phyloP scores from a whole-genome alignment of 441 rosid species.

The Sinapis alba region DNA sequence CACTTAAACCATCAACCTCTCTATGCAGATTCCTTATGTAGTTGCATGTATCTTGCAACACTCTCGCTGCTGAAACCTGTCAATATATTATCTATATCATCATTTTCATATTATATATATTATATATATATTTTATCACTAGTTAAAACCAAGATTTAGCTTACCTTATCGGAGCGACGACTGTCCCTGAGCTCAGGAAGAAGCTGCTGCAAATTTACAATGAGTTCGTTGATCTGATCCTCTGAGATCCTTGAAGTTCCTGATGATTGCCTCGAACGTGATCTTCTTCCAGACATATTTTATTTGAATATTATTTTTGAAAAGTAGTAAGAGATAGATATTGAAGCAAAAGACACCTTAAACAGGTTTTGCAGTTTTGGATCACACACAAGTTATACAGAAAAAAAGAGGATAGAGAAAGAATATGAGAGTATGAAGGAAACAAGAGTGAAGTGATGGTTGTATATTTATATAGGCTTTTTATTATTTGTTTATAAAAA shows the following conservation, averaged over 20 bases:
- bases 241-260: slow-evolving; percentile 77
- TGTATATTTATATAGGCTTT: slow-evolving; percentile 35
- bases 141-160: slow-evolving; percentile 1
- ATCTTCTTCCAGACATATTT: slow-evolving; percentile 84
- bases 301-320: neutral
- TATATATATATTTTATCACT: neutral
- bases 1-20: slow-evolving; percentile 88
- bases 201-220: slow-evolving; percentile 81
- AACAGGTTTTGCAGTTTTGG: slow-evolving; percentile 23
- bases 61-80: slow-evolving; percentile 78
- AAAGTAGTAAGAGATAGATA: neutral
- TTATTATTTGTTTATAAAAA: slow-evolving; percentile 29
- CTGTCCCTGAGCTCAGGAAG: slow-evolving; percentile 78
- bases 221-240: slow-evolving; percentile 91
- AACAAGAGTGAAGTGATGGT: slow-evolving; percentile 38
- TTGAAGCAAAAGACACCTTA: neutral
- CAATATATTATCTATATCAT: neutral
- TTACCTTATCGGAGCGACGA: slow-evolving; percentile 78
- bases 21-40: slow-evolving; percentile 80
- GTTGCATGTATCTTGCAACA: slow-evolving; percentile 85
- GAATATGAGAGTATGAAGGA: slow-evolving; percentile 25
- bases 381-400: slow-evolving; percentile 25
- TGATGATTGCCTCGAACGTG: slow-evolving; percentile 75
- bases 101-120: slow-evolving; percentile 10
- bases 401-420: slow-evolving; percentile 7